Conservation (phyloP, 2,329 filamentous ascomycete species). For the Aspergillus ochraceus region DNA sequence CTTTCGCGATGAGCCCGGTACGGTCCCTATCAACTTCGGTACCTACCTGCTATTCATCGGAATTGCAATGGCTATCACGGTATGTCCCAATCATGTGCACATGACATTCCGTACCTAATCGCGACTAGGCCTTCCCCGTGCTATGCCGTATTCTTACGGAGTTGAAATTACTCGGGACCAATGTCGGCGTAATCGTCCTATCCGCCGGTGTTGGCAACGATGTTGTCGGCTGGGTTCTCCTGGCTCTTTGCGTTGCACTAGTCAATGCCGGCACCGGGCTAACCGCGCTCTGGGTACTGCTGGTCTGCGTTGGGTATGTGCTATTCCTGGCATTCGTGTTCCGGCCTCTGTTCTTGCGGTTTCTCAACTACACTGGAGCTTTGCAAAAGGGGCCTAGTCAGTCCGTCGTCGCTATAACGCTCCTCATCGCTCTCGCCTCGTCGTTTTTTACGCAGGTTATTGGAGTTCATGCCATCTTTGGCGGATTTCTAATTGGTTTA, state of each 20-base stretch:
- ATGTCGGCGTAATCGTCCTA: constrained; percentile 83
- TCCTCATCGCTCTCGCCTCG: constrained; percentile 75
- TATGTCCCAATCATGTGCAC: constrained; percentile 23
- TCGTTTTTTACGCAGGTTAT: constrained; percentile 89
- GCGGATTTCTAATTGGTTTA: constrained; percentile 83
- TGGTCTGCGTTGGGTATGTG: constrained; percentile 72
- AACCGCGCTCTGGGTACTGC: constrained; percentile 79
- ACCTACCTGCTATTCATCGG: constrained; percentile 79
- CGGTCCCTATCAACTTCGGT: constrained; percentile 60
- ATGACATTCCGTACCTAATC: not conserved
- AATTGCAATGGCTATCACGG: constrained; percentile 90
- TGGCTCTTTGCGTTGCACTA: constrained; percentile 88
- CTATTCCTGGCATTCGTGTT: constrained; percentile 73
- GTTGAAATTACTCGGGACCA: constrained; percentile 77
- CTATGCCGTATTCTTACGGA: constrained; percentile 92
- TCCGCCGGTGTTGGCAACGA: constrained; percentile 93
- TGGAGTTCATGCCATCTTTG: constrained; percentile 92
- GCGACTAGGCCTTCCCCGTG: constrained; percentile 70
- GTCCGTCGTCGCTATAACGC: constrained; percentile 75
- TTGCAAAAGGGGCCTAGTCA: constrained; percentile 88
- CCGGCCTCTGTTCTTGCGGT: constrained; percentile 71
- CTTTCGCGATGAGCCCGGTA: constrained; percentile 61
- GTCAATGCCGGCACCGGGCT: constrained; percentile 85
- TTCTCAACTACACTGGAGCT: constrained; percentile 71
- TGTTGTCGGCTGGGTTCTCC: constrained; percentile 84